Percentiles rank a stretch among this genome's conserved stretches.
These are phyloP conservation scores for Aspergillus sergii DNA, from an alignment of 2,329 filamentous ascomycete species.

Conservation along the genomic window DNA sequence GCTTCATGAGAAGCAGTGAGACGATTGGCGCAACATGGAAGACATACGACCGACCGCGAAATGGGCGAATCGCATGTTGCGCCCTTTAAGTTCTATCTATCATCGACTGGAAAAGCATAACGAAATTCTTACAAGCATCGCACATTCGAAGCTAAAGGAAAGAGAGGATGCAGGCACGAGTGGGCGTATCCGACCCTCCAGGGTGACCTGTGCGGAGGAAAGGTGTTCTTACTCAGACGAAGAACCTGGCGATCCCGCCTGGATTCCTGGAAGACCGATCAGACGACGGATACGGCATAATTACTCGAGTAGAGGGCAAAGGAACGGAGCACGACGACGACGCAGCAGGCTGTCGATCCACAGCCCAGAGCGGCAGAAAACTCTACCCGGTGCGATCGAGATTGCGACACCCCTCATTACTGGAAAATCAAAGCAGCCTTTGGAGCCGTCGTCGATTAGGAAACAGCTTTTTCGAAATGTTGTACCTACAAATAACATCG, in stretches of 20 bases:
- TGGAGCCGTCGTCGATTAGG: constrained; percentile 22
- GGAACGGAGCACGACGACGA: constrained; percentile 22
- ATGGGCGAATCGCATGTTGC: constrained; percentile 48
- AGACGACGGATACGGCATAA: constrained; percentile 40
- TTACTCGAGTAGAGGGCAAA: constrained; percentile 38
- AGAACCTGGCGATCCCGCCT: constrained; percentile 41
- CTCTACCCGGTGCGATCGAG: constrained; percentile 44
- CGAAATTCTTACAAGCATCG: constrained; percentile 34
- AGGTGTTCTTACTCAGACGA: constrained; percentile 35
- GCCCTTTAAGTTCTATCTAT: constrained; percentile 44
- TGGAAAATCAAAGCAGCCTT: constrained; percentile 31
- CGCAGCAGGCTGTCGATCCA: constrained; percentile 35
- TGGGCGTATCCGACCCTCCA: constrained; percentile 10
- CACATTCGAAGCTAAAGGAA: constrained; percentile 24
- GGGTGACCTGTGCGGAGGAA: constrained; percentile 13
- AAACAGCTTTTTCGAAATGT: constrained; percentile 23
- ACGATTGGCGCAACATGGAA: constrained; percentile 30
- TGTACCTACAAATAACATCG: constrained; percentile 10
- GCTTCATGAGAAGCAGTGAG: constrained; percentile 1
- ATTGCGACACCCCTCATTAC: constrained; percentile 46
- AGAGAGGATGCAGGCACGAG: constrained; percentile 9
- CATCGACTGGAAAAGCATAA: constrained; percentile 45
- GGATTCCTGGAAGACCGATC: constrained; percentile 39
- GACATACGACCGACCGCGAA: constrained; percentile 42
- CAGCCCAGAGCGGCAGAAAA: constrained; percentile 39